Percentiles rank a stretch among this genome's conserved stretches.
Evolutionary conservation across 805 yeast genomes (phyloP).

Genomic region (Metschnikowia cubensis): DNA sequence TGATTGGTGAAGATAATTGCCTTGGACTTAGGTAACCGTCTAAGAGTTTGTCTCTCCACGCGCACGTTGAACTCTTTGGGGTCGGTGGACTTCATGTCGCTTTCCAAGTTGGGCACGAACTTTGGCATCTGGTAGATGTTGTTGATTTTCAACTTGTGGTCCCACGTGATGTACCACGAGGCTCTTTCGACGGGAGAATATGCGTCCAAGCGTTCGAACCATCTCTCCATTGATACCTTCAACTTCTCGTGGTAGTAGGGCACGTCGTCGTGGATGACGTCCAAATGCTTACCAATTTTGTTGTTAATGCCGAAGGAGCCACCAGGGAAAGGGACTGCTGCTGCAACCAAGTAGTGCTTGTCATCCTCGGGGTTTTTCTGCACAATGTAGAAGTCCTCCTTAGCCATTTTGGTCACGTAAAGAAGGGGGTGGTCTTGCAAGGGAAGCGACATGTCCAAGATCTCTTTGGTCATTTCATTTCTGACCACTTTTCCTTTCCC

Average conservation of each 20-base stretch:
- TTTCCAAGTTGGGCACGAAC: slow-evolving; percentile 32
- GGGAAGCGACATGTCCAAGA: slow-evolving; percentile 56
- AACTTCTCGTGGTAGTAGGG: slow-evolving; percentile 67
- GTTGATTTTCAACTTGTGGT: slow-evolving; percentile 54
- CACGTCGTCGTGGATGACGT: slow-evolving; percentile 62
- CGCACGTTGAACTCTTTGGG: slow-evolving; percentile 61
- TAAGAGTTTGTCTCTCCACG: slow-evolving; percentile 68
- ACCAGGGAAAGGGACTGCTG: slow-evolving; percentile 78
- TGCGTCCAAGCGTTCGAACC: slow-evolving; percentile 61
- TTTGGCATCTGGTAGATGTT: slow-evolving; percentile 54
- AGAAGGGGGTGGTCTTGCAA: slow-evolving; percentile 61
- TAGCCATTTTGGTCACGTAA: slow-evolving; percentile 64
- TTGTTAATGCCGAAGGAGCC: slow-evolving; percentile 62
- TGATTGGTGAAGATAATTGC: slow-evolving; percentile 75
- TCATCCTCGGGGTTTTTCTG: slow-evolving; percentile 47
- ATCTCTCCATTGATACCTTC: slow-evolving; percentile 66
- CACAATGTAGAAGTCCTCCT: slow-evolving; percentile 71
- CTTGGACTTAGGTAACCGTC: slow-evolving; percentile 59
- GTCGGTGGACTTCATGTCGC: slow-evolving; percentile 30
- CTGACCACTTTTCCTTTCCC: slow-evolving; percentile 49
- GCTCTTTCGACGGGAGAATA: slow-evolving; percentile 68
- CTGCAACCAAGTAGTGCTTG: slow-evolving; percentile 61
- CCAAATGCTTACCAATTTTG: slow-evolving; percentile 59
- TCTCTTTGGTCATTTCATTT: slow-evolving; percentile 61
- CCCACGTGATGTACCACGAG: slow-evolving; percentile 74